These are phyloP conservation scores for Helicostylum pulchrum DNA, from an alignment of 192 early-diverging fungal species.

Conservation along the genomic window DNA sequence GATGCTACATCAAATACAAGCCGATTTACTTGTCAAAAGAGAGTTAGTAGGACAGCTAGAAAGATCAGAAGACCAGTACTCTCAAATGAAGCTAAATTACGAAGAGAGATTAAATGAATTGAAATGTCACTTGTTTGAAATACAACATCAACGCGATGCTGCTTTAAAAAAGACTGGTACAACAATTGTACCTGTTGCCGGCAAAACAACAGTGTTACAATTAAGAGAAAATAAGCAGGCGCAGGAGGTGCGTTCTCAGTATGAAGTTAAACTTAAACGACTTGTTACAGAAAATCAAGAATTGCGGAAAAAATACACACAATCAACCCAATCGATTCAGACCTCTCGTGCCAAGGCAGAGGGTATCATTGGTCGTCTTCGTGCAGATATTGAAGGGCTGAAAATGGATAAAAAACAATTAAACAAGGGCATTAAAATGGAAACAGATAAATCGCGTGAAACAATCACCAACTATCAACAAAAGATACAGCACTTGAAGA, in stretches of 20 bases:
- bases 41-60: constrained; percentile 54
- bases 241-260: constrained; percentile 41
- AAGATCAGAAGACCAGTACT: constrained; percentile 48
- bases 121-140: constrained; percentile 46
- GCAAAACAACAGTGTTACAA: not conserved
- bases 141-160: constrained; percentile 54
- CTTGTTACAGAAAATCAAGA: constrained; percentile 50
- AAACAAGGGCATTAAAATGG: constrained; percentile 62
- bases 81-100: constrained; percentile 56
- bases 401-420: constrained; percentile 70
- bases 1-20: constrained; percentile 56
- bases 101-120: constrained; percentile 64
- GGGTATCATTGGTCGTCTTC: constrained; percentile 53
- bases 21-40: constrained; percentile 49
- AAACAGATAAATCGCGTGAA: constrained; percentile 54
- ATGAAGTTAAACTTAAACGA: constrained; percentile 54
- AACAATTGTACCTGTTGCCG: not conserved
- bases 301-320: constrained; percentile 47
- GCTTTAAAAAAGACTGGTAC: constrained; percentile 35
- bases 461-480: constrained; percentile 45
- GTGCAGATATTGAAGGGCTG: constrained; percentile 57
- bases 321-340: constrained; percentile 39
- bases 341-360: constrained; percentile 47
- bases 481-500: constrained; percentile 54
- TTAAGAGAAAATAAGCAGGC: constrained; percentile 19